Base-by-base conservation (phyloP, 257 asterid species). In the Misopates orontium region DNA sequence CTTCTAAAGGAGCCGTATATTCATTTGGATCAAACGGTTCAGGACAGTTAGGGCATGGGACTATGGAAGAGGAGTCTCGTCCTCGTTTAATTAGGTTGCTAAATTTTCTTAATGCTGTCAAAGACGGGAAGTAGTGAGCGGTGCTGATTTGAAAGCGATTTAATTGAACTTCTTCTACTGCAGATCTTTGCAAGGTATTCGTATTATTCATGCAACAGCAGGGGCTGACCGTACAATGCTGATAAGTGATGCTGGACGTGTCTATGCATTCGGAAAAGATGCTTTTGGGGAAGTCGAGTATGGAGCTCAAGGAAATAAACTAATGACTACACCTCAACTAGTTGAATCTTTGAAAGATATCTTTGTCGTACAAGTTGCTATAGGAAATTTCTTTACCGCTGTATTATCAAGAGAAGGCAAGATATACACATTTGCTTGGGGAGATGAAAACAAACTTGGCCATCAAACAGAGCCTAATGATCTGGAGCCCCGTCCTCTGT, bases 351-450 rank as follows among this genome's bases (percentile, higher is more conserved):
- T 94, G 83, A 90, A 88, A 69, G 95, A 85, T 71, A 84, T 94
- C 62, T 94, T 90, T 75, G 92, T 86, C 50, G 97, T 94, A 62
- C 99, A 94, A 84, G 97, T 91, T 78, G 95, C 94, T 20, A 81
- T 94, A 36, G 99, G 97, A 17, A 86, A 90, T 75, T 88, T 90
- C 87, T 94, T 94, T 75, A 90, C 97, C 8, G 96, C 99, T 4
- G 82, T 90, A 55, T 71, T 94, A 57, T 94, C 99, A 0, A 84
- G 97, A 74, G 99, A 94, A 75, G 99, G 99, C 55, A 80, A 70
- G 75, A 80, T 94, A 49, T 90, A 94, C 78, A 90, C 97, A 19
- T 86, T 90, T 72, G 86, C 97, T 23, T 94, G 99, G 99, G 99
- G 99, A 45, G 84, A 86, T 71, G 95, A 90, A 60, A 71, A 57